Base-by-base conservation (phyloP, 257 asterid species). In the Nicotiana noctiflora region DNA sequence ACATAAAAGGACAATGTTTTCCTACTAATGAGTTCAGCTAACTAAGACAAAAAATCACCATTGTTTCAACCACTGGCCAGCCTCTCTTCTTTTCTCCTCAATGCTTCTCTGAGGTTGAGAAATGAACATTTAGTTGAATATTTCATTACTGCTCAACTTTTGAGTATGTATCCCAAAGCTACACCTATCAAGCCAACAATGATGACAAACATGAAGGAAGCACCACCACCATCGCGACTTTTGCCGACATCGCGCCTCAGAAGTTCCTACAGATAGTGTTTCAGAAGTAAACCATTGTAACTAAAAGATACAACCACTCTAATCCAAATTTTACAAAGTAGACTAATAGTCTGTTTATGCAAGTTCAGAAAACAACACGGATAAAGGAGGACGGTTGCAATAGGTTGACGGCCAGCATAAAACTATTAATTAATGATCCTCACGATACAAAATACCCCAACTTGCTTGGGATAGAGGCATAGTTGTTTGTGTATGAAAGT, bases 121-220 rank as follows among this genome's bases (percentile, higher is more conserved):
- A 46, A 49, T 32, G 51, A 21, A 23, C 0, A 63, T 21, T 68
- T 34, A 18, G 29, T 81, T 19, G 51, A 31, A 27, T 82, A 89
- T 89, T 89, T 25, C 57, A 82, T 81, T 72, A 83, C 51, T 75
- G 80, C 65, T 59, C 78, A 32, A 84, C 49, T 86, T 70, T 85
- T 85, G 84, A 82, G 66, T 78, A 82, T 72, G 83, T 85, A 89
- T 21, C 83, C 81, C 51, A 88, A 82, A 57, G 76, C 23, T 64
- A 89, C 21, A 40, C 77, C 83, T 72, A 88, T 68, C 80, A 85
- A 32, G 77, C 84, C 79, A 63, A 81, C 59, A 34, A 82, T 32
- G 68, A 82, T 40, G 75, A 75, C 72, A 65, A 86, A 75, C 62
- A 83, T 62, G 75, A 85, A 61, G 44, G 86, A 88, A 62, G 23